Evolutionary conservation across 176 grass and related monocot genomes (phyloP), one percentile per base, ranked within the genome.

Genomic region (Carex littledalei): DNA sequence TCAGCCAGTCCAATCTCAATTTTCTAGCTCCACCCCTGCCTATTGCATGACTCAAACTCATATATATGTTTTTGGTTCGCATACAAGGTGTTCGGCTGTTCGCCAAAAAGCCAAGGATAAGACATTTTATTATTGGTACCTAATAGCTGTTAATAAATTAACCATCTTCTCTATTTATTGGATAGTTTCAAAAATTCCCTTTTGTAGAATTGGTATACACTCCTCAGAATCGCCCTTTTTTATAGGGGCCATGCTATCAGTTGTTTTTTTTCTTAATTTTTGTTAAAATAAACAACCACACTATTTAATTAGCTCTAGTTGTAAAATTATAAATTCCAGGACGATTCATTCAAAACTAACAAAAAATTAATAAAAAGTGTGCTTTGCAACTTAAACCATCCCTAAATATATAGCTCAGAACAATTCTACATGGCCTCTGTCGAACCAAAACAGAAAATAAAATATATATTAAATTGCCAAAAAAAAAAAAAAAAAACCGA

Each of bases 31-130:
- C 45, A 10, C 8, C 45, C 45, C 45, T 49, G 2, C 73, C 49
- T 3, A 78, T 78, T 13, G 24, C 74, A 34, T 78, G 14, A 24
- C 32, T 34, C 52, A 32, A 16, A 55, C 13, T 1, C 2, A 24
- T 18, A 31, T 21, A 11, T 78, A 35, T 71, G 22, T 26, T 31
- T 16, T 55, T 50, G 9, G 47, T 29, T 31, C 11, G 24, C 74
- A 57, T 15, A 55, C 74, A 78, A 78, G 52, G 74, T 57, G 26
- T 78, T 78, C 26, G 26, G 52, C 52, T 57, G 26, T 78, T 78
- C 26, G 26, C 7, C 11, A 29, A 57, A 78, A 57, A 31, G 8
- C 52, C 49, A 78, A 78, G 6, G 74, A 39, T 35, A 17, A 70
- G 67, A 21, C 18, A 57, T 56, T 18, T 29, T 24, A 15, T 76